These are phyloP conservation scores for Cutaneotrichosporon sp. DNA, from an alignment of 1,284 basidiomycete genomes.

Conservation along the genomic window DNA sequence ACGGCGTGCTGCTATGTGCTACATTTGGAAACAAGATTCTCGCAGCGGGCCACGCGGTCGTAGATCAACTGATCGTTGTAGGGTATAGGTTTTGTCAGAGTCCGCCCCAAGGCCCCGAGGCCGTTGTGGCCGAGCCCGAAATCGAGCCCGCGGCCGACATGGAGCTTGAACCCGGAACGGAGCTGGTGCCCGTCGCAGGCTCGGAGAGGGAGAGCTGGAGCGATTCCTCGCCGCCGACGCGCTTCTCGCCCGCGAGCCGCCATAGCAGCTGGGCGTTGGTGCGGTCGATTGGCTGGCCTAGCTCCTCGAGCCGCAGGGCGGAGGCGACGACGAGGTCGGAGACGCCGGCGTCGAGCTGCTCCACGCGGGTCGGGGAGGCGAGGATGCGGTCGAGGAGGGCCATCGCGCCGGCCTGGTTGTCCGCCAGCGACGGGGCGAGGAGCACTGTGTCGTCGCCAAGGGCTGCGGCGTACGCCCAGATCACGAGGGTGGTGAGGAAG, in stretches of 20 bases:
- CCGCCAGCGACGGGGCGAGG: not conserved
- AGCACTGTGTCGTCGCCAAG: constrained; percentile 3
- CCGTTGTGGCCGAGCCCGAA: no score
- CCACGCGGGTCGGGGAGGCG: constrained; percentile 12
- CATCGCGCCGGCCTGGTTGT: not conserved
- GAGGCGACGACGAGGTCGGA: constrained; percentile 19
- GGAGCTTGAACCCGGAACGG: no score
- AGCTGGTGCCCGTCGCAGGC: no score
- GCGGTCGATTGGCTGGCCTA: constrained; percentile 12
- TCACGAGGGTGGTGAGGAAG: constrained; percentile 36
- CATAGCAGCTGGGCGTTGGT: constrained; percentile 19
- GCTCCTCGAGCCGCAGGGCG: constrained; percentile 15
- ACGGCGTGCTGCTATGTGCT: no score
- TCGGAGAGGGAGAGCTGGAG: no score
- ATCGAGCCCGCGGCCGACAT: no score
- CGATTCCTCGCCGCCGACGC: no score
- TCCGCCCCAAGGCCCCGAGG: no score
- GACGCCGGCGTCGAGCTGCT: constrained; percentile 14
- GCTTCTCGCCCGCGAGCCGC: constrained; percentile 11
- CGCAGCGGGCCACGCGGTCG: no score
- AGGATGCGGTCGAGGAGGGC: constrained; percentile 23
- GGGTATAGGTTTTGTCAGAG: no score
- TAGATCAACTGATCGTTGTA: no score
- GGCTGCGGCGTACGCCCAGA: constrained; percentile 27
- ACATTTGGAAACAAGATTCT: no score